phyloP scores from a whole-genome alignment of 257 asterid species.

The Henckelia pumila region DNA sequence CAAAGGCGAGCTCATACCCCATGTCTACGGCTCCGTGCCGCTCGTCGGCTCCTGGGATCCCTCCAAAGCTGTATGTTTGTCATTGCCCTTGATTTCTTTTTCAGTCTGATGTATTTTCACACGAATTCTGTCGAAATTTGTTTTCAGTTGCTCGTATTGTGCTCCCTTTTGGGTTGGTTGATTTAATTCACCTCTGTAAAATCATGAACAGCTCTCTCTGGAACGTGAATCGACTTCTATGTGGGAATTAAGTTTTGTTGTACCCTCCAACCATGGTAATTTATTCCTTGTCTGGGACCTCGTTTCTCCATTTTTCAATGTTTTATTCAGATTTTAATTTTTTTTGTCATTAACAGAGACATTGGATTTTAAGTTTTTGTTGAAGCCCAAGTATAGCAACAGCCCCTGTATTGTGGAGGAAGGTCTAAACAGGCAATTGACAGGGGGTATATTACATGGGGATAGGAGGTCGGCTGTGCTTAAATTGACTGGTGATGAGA shows the following conservation, averaged over 20 bases:
- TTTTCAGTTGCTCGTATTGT: no score
- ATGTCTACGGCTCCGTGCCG: conserved; percentile 87
- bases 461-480: conserved; percentile 70
- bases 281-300: neutral
- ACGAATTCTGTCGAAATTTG: no score
- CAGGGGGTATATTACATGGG: conserved; percentile 77
- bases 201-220: conserved; percentile 64
- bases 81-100: no score
- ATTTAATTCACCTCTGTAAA: conserved; percentile 12
- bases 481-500: conserved; percentile 54
- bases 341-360: conserved; percentile 50
- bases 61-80: conserved; percentile 65
- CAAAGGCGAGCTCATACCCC: conserved; percentile 78
- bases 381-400: conserved; percentile 66
- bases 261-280: conserved; percentile 80
- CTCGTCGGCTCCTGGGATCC: conserved; percentile 95
- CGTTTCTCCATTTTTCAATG: neutral
- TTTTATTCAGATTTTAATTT: conserved; percentile 18
- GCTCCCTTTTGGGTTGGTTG: conserved; percentile 8
- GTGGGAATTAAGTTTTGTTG: conserved; percentile 97
- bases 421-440: conserved; percentile 74
- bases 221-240: conserved; percentile 90
- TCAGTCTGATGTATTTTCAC: no score
- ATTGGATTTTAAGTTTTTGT: conserved; percentile 85
- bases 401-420: conserved; percentile 78